Base-by-base conservation (phyloP, 176 grass and related monocot genomes). In the Thalia dealbata region DNA sequence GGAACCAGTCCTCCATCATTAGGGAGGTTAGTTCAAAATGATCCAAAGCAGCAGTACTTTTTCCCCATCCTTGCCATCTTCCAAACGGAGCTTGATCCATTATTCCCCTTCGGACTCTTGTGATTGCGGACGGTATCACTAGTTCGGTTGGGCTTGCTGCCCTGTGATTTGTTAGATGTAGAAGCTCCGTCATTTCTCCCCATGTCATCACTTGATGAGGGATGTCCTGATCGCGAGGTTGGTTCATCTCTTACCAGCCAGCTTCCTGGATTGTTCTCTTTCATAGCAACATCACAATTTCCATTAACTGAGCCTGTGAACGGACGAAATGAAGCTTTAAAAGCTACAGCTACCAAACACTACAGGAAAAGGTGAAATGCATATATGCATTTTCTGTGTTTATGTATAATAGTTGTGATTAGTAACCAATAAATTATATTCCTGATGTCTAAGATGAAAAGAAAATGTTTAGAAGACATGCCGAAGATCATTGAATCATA, bases 21-120 rank as follows among this genome's bases (percentile, higher is more conserved):
- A 41, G 18, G 13, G 0, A 41, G 64, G 30, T 44, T 44, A 6
- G 6, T 22, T 68, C 38, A 80, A 59, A 80, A 89, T 64, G 79
- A 77, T 41, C 24, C 46, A 2, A 82, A 89, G 54, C 86, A 89
- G 52, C 30, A 89, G 69, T 79, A 89, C 52, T 78, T 88, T 79
- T 75, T 85, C 30, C 79, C 82, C 25, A 82, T 56, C 73, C 80
- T 85, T 60, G 76, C 76, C 58, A 89, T 64, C 65, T 76, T 84
- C 5, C 76, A 0, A 32, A 65, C 60, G 67, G 82, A 69, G 15
- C 19, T 79, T 11, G 12, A 48, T 38, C 45, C 75, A 10, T 23
- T 30, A 10, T 23, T 30, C 21, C 73, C 77, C 32, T 11, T 48
- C 15, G 69, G 22, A 76, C 67, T 70, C 25, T 44, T 83, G 12